Evolutionary conservation across 2,329 filamentous ascomycete species (phyloP), one percentile per base, ranked within the genome.

Genomic region (Beauveria brongniartii): DNA sequence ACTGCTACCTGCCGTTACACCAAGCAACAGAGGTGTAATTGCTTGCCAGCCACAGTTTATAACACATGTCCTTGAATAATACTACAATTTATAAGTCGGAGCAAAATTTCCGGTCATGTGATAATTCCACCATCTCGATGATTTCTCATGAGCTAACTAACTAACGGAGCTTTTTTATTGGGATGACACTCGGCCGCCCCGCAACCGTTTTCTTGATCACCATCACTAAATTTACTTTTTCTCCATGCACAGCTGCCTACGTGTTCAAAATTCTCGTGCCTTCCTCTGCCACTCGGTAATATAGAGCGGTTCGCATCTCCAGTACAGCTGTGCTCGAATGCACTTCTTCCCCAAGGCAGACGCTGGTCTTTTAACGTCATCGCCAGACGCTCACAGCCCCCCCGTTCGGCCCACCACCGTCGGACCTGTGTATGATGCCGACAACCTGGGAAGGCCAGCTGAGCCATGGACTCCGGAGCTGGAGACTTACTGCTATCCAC

Each of bases 311-410:
- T 41, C n/a, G 34, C 51, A 24, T 12, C 14, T 22, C 2, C 34
- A 26, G 14, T 3, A 16, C 16, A 16, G 34, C 22, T 22, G 22
- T 18, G n/a, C 52, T 9, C 34, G 41, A 44, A 56, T 56, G 54
- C 54, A 20, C 8, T 71, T 70, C 63, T 67, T 68, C 55, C 69
- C 69, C 5, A 63, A 52, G 52, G 69, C 66, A 14, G 69, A 71
- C 43, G 65, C 67, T 2, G 61, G 63, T 16, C 58, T 71, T 3
- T 62, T 71, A 37, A 63, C 64, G n/a, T 60, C 69, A 65, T 14
- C 51, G 3, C 8, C 4, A 1, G 64, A 67, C 2, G 0, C 1
- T 5, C 41, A 63, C 37, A 51, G 14, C 34, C 14, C 56, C 34
- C 14, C 18, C 41, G 14, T 44, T 57, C 14, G 62, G 60, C 22